Base-by-base conservation (phyloP, 2,329 filamentous ascomycete species). In the Metarhizium sp. region DNA sequence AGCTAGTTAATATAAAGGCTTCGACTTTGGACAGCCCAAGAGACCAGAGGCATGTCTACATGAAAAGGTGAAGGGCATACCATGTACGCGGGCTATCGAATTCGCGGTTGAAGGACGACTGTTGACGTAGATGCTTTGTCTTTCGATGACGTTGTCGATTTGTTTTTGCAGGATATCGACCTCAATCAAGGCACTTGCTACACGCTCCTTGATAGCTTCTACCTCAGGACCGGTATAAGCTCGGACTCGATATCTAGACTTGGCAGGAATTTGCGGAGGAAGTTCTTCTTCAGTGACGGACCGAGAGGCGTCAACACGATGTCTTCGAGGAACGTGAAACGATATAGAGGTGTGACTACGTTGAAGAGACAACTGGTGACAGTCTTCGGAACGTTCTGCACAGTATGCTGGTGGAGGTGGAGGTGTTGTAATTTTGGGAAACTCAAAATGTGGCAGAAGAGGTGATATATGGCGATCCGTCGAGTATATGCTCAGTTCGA, bases 61-160 rank as follows among this genome's bases (percentile, higher is more conserved):
- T 30, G 34, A 36, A 18, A 20, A 20, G 42, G 40, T 29, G 49
- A 58, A 56, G 57, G 58, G 45, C 53, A 55, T 64, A 73, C 70
- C 65, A 43, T 63, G 63, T 60, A 67, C 56, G 2, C 65, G 42
- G 43, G 65, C 64, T 60, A 69, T 63, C 25, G 75, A 78, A 58
- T 76, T 69, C 20, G 75, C 69, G 43, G 77, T 82, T 46, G 78
- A 78, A 36, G 80, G 79, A 51, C 79, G 74, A 64, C 78, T 81
- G 57, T 64, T 71, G 18, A 74, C 60, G 59, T 81, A 84, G 38
- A 83, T 67, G 65, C 79, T 85, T 67, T 82, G 80, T 57, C 80
- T 76, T 70, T 84, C 80, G 29, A 84, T 76, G 25, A 81, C 72
- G 52, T 79, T 75, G 53, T 86, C 79, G 53, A 86, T 84, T 60